Base-by-base conservation (phyloP, 805 yeast genomes). In the Ogataea sp. region DNA sequence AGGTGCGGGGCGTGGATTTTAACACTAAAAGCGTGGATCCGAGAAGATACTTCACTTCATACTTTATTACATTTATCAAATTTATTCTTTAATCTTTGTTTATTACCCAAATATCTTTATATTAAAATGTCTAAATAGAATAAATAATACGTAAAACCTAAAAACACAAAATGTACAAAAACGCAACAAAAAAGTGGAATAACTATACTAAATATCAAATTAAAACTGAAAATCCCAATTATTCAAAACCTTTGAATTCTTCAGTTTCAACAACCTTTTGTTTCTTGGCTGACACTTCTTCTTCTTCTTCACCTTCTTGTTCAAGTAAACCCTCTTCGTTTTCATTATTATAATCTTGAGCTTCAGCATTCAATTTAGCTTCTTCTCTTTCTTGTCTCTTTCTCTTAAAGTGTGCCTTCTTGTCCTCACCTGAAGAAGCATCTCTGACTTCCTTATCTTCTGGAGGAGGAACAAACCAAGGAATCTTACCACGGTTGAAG, bases 381-480 rank as follows among this genome's bases (percentile, higher is more conserved):
- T 54, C 61, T 44, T 65, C 75, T 45, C 70, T 62, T 46, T 72
- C 76, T 14, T 68, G 71, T 48, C 79, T 64, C 61, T 69, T 70
- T 52, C 77, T 65, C 60, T 72, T 75, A 48, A 67, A 64, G 34
- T 63, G 64, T 2, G 75, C 75, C 58, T 71, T 71, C 55, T 71
- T 71, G 52, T 65, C 80, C 34, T 80, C 85, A 23, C 68, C 68
- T 58, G 71, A 81, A 42, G 65, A 79, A 33, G 79, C 84, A 23
- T 68, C 68, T 58, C 73, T 69, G 20, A 61, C 74, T 39, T 73
- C 80, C 20, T 65, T 72, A 45, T 77, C 84, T 49, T 80, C 75
- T 32, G 97, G 97, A 23, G 98, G 98, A 21, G 93, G 79, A 25
- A 86, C 86, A 59, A 90, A 90, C 98, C 98, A 90, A 20, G 98